Evolutionary conservation across 2,329 filamentous ascomycete genomes (phyloP).

Genomic region (Fusarium praegraminearum): DNA sequence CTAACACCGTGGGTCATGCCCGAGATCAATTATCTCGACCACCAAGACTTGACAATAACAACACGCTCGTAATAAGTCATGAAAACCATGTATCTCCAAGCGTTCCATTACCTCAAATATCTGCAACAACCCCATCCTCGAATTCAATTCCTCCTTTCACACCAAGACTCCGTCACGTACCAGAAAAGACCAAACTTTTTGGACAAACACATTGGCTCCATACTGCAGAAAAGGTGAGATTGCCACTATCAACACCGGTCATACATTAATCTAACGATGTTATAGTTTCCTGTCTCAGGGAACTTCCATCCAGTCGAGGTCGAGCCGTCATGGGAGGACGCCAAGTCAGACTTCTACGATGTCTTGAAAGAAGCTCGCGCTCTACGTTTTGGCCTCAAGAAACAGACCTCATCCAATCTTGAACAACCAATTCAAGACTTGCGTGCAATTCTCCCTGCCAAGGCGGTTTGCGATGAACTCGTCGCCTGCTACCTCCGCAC

Average conservation of each 20-base stretch:
- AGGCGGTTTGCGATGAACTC: constrained; percentile 38
- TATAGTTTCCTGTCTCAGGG: constrained; percentile 44
- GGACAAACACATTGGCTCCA: constrained; percentile 48
- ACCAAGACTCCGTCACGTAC: constrained; percentile 44
- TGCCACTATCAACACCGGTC: neutral
- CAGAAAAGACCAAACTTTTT: constrained; percentile 47
- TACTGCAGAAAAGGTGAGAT: constrained; percentile 42
- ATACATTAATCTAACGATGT: constrained; percentile 1
- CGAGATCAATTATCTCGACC: constrained; percentile 16
- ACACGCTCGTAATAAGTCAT: constrained; percentile 3
- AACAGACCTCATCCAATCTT: constrained; percentile 23
- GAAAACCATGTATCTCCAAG: neutral
- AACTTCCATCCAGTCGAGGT: constrained; percentile 44
- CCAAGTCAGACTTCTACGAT: constrained; percentile 43
- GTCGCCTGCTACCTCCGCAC: constrained; percentile 44
- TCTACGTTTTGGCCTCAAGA: constrained; percentile 38
- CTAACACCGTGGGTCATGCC: constrained; percentile 17
- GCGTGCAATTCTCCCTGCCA: constrained; percentile 33
- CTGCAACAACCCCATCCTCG: neutral
- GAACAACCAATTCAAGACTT: constrained; percentile 41
- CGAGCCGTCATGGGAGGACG: constrained; percentile 43
- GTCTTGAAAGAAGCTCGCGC: constrained; percentile 37
- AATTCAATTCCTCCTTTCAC: constrained; percentile 40
- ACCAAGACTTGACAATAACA: neutral
- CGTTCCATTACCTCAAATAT: neutral